These are phyloP conservation scores for Sisymbrium altissimum DNA, from an alignment of 345 rosid genomes.

Conservation along the genomic window DNA sequence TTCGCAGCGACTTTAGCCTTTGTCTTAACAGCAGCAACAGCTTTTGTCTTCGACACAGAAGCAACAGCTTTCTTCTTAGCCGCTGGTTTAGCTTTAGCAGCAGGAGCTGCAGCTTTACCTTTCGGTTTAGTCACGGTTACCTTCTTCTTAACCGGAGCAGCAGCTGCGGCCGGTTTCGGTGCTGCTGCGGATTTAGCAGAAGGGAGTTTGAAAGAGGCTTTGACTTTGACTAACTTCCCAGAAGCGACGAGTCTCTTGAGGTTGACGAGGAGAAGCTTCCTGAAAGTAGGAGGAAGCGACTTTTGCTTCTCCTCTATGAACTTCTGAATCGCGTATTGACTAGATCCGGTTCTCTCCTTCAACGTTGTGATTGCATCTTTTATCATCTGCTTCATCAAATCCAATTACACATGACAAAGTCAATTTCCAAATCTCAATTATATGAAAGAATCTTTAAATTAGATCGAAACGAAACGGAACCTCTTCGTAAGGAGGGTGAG, in stretches of 20 bases:
- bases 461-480: constrained; percentile 13
- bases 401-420: not conserved
- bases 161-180: constrained; percentile 14
- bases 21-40: not conserved
- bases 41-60: not conserved
- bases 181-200: constrained; percentile 30
- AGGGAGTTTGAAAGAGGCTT: constrained; percentile 68
- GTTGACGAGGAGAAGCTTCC: constrained; percentile 60
- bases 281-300: constrained; percentile 53
- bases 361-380: constrained; percentile 61
- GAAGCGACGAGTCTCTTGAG: constrained; percentile 67
- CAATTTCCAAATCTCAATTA: not conserved
- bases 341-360: constrained; percentile 87
- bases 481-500: constrained; percentile 80
- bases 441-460: not conserved
- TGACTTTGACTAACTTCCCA: constrained; percentile 67
- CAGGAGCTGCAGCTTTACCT: constrained; percentile 6
- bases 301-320: constrained; percentile 78
- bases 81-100: constrained; percentile 35
- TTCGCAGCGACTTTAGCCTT: constrained; percentile 32
- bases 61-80: constrained; percentile 29
- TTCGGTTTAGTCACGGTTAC: constrained; percentile 31
- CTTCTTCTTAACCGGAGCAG: constrained; percentile 36
- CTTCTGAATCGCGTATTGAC: constrained; percentile 81
- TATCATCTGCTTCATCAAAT: constrained; percentile 58